Percentiles rank a stretch among this genome's conserved stretches.
phyloP scores from a whole-genome alignment of 306 rosid species.

The Vigna reflexopilosa region DNA sequence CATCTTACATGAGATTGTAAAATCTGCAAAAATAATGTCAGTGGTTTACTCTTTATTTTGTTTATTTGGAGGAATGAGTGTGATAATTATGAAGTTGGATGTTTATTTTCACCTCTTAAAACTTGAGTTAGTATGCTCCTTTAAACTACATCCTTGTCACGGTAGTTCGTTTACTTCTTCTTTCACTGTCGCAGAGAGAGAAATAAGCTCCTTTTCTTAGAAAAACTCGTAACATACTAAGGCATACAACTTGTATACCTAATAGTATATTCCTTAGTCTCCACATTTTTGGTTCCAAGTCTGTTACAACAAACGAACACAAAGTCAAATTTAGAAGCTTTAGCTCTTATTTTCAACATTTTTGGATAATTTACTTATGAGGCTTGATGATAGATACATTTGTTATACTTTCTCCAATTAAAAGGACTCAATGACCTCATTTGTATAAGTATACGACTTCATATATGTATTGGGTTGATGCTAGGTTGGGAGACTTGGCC shows the following conservation, averaged over 20 bases:
- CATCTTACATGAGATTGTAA: conserved; percentile 10
- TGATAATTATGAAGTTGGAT: conserved; percentile 21
- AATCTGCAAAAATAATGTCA: conserved; percentile 18
- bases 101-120: neutral
- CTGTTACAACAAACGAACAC: conserved; percentile 10
- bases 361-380: neutral
- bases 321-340: neutral
- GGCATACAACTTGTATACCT: neutral
- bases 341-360: neutral
- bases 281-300: conserved; percentile 1
- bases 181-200: neutral
- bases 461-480: too few relatives aligned
- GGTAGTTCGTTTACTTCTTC: conserved; percentile 26
- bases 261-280: neutral
- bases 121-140: conserved; percentile 13
- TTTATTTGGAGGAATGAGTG: conserved; percentile 3
- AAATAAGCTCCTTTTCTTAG: neutral
- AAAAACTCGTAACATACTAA: conserved; percentile 6
- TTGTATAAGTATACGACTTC: conserved; percentile 1
- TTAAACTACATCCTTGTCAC: conserved; percentile 5
- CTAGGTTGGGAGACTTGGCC: too few relatives aligned
- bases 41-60: conserved; percentile 1
- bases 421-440: conserved; percentile 23
- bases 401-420: neutral
- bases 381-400: conserved; percentile 4